Evolutionary conservation across 345 rosid species (phyloP), one percentile per base, ranked within the genome.

Genomic region (Corchorus olitorius): DNA sequence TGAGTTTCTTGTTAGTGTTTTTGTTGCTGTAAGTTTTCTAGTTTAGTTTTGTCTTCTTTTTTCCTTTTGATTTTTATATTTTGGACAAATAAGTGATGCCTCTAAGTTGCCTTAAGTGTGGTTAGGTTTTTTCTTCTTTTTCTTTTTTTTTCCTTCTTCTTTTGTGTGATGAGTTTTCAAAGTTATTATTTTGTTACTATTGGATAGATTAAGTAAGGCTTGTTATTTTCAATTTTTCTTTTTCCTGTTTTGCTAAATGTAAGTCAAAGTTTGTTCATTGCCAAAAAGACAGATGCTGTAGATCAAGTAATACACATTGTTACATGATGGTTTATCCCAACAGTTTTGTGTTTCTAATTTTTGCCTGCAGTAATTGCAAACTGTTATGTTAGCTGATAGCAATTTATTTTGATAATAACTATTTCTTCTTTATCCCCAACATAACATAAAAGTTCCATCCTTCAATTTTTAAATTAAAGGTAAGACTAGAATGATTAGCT

Each of bases 1-100:
- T 86, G 78, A 87, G 88, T 81, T 81, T 88, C 81, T 78, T 87
- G 54, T 79, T 78, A 56, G 84, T 84, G 67, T 56, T 81, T 65
- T 63, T 69, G 70, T 50, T 83, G 85, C 45, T 81, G 70, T 86
- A 77, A 81, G 85, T 73, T 62, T 16, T 71, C 9, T 19, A 11
- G 20, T 50, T 69, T 50, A 63, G 3, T 34, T 13, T 48, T 68
- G 10, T 64, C 17, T 64, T 37, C 15, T 10, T 15, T 9, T 37
- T n/a, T 48, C 9, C 9, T 17, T 54, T 10, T 13, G 45, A 20
- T 62, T 85, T 77, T 58, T 66, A 13, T 53, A 63, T 79, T 65
- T 37, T 65, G 50, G 84, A 70, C 78, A 70, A 83, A 84, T 77
- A 77, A 79, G 72, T 77, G 62, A 66, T 67, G 77, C 82, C 65